Percentiles rank a stretch among this genome's conserved stretches.
phyloP scores from a whole-genome alignment of 345 rosid species.

The Citrus medica region DNA sequence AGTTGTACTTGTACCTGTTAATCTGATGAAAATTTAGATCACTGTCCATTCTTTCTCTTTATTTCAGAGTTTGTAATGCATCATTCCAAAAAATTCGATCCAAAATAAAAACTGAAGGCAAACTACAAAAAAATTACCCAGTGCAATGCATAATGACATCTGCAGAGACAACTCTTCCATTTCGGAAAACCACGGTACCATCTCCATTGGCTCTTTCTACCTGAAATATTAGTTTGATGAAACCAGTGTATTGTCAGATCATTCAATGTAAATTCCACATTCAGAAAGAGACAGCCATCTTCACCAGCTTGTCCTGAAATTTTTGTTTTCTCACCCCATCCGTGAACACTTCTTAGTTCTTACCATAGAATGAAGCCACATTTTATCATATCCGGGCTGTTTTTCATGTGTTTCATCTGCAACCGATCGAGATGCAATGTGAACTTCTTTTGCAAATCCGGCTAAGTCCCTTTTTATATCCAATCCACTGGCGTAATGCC shows the following conservation, averaged over 20 bases:
- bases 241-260: conserved; percentile 1
- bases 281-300: too few relatives aligned
- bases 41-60: background rate
- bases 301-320: background rate
- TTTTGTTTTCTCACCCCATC: too few relatives aligned
- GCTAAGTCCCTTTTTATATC: conserved; percentile 75
- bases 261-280: background rate
- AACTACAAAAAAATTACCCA: conserved; percentile 37
- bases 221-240: conserved; percentile 32
- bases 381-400: conserved; percentile 43
- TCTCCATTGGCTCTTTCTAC: conserved; percentile 51
- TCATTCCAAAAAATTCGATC: background rate
- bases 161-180: conserved; percentile 42
- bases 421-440: conserved; percentile 59
- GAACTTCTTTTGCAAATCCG: conserved; percentile 74
- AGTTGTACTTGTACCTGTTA: conserved; percentile 71
- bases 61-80: too few relatives aligned
- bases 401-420: conserved; percentile 38
- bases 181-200: conserved; percentile 60
- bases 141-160: conserved; percentile 78
- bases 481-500: conserved; percentile 62
- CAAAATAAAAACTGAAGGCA: background rate
- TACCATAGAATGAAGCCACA: conserved; percentile 87
- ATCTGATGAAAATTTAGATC: background rate
- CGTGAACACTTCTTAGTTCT: conserved; percentile 20